Conservation (phyloP, 2,329 filamentous ascomycete species). For the Talaromyces sp. region DNA sequence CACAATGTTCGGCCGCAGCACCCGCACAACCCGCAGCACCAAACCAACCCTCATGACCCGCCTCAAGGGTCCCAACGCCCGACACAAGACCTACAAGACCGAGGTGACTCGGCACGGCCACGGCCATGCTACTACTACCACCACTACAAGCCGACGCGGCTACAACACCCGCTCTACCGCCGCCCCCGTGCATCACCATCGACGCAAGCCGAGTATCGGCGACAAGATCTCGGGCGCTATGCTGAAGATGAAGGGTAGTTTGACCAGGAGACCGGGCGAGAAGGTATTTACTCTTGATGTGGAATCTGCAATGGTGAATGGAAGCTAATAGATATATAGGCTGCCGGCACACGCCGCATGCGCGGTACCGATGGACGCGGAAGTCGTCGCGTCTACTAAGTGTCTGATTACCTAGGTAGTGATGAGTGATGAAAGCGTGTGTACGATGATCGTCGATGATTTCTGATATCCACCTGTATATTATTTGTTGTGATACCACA, state of each 20-base stretch:
- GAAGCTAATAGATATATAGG: conserved; percentile 41
- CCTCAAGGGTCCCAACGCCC: conserved; percentile 43
- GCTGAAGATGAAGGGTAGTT: conserved; percentile 65
- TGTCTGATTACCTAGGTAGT: not conserved
- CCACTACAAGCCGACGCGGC: conserved; percentile 30
- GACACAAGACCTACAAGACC: conserved; percentile 36
- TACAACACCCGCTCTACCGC: conserved; percentile 39
- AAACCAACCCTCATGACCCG: conserved; percentile 55
- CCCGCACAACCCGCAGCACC: conserved; percentile 39
- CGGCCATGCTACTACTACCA: conserved; percentile 36
- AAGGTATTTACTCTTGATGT: conserved; percentile 54
- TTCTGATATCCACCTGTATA: no score
- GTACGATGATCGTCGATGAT: conserved; percentile 11
- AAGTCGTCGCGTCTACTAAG: conserved; percentile 25
- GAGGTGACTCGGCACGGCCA: conserved; percentile 8
- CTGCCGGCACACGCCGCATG: conserved; percentile 70
- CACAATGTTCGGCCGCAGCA: conserved; percentile 18
- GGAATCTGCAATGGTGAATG: not conserved
- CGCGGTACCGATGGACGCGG: conserved; percentile 69
- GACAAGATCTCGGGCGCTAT: conserved; percentile 77
- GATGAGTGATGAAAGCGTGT: no score
- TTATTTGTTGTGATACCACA: not conserved
- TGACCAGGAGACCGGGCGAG: conserved; percentile 65
- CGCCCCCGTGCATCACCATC: conserved; percentile 54
- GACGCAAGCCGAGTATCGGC: conserved; percentile 63